phyloP scores from a whole-genome alignment of 2,329 filamentous ascomycete species.

The Monosporascus ibericus region DNA sequence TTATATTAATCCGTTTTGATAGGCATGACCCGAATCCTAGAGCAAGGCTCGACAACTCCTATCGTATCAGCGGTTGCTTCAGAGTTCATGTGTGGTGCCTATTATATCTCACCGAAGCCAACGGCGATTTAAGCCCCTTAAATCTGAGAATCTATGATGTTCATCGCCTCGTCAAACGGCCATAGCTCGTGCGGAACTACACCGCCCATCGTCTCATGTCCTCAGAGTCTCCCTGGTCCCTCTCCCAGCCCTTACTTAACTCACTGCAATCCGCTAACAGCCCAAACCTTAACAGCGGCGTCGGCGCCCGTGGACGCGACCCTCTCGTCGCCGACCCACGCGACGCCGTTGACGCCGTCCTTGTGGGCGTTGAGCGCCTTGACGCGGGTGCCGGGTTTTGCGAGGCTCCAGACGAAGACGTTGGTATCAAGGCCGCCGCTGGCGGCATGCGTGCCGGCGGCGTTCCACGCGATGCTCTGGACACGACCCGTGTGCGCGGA shows the following conservation, averaged over 20 bases:
- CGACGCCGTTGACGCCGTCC: constrained; percentile 85
- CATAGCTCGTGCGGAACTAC: too few species aligned
- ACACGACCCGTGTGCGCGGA: constrained; percentile 55
- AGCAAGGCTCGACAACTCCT: too few species aligned
- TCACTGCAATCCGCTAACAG: constrained; percentile 50
- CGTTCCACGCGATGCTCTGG: constrained; percentile 66
- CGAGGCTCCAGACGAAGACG: constrained; percentile 84
- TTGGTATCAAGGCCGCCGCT: constrained; percentile 88
- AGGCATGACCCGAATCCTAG: too few species aligned
- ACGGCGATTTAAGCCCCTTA: too few species aligned
- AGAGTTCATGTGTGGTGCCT: too few species aligned
- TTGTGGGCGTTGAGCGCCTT: constrained; percentile 89
- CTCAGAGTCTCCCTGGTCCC: background rate
- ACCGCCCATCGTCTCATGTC: constrained; percentile 1
- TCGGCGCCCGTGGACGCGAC: constrained; percentile 80
- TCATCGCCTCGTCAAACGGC: too few species aligned
- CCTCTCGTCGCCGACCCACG: constrained; percentile 62
- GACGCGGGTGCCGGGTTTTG: constrained; percentile 75
- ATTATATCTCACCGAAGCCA: too few species aligned
- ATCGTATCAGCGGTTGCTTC: too few species aligned
- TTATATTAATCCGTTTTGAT: too few species aligned
- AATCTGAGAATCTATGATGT: too few species aligned
- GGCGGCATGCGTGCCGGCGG: constrained; percentile 67
- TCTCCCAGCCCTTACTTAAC: background rate
- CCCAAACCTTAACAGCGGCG: constrained; percentile 88